A percentile compares a stretch with the other conserved stretches of the same genome.
These are phyloP conservation scores for Leishmania major DNA, from an alignment of 208 protist species.

Conservation along the genomic window DNA sequence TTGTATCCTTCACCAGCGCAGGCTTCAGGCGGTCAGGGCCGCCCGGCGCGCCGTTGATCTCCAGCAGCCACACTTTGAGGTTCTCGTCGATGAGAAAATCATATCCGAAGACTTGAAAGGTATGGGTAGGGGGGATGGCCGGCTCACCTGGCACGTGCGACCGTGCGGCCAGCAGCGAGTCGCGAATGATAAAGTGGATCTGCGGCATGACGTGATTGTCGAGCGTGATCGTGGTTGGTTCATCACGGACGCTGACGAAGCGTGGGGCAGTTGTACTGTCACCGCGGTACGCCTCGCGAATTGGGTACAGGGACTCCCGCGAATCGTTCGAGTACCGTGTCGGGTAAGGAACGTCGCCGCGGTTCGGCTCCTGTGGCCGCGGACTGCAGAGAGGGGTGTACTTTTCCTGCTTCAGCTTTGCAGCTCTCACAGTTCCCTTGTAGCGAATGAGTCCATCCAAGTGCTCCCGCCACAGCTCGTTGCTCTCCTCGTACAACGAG, in stretches of 20 bases:
- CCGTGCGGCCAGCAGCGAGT: slow-evolving; percentile 59
- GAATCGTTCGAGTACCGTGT: slow-evolving; percentile 9
- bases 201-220: slow-evolving; percentile 68
- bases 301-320: slow-evolving; percentile 22
- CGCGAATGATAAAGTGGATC: slow-evolving; percentile 70
- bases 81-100: slow-evolving; percentile 88
- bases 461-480: slow-evolving; percentile 82
- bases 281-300: slow-evolving; percentile 10
- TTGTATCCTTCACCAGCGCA: slow-evolving; percentile 69
- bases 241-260: neutral
- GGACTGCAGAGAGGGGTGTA: slow-evolving; percentile 12
- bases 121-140: slow-evolving; percentile 47
- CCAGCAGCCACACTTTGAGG: slow-evolving; percentile 75
- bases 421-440: slow-evolving; percentile 38
- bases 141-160: slow-evolving; percentile 47
- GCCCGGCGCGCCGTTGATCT: slow-evolving; percentile 91
- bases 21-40: slow-evolving; percentile 60
- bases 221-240: slow-evolving; percentile 37
- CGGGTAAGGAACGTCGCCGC: neutral
- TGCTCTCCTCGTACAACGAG: slow-evolving; percentile 72
- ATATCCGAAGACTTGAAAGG: slow-evolving; percentile 92
- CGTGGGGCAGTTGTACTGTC: slow-evolving; percentile 11
- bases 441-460: slow-evolving; percentile 80
- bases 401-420: slow-evolving; percentile 30
- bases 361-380: slow-evolving; percentile 25